These are phyloP conservation scores for Pleurotus sapidus DNA, from an alignment of 768 basidiomycete genomes.

Conservation along the genomic window DNA sequence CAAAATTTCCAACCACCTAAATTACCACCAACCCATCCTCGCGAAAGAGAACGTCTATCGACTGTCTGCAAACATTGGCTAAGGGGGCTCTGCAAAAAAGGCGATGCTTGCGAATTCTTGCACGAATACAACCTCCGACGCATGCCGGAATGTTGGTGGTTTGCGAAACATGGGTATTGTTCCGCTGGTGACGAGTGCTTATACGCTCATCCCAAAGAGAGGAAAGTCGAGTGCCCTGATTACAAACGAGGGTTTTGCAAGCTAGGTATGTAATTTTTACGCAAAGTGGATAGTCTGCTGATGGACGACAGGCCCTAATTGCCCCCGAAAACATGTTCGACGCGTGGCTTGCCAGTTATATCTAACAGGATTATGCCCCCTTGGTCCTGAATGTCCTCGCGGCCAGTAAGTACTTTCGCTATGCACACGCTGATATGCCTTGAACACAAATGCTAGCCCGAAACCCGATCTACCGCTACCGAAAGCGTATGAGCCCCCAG, in stretches of 20 bases:
- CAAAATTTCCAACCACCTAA: slow-evolving; percentile 90
- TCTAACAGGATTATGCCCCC: slow-evolving; percentile 89
- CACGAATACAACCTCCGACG: slow-evolving; percentile 98
- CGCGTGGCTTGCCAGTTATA: slow-evolving; percentile 90
- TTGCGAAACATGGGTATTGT: slow-evolving; percentile 96
- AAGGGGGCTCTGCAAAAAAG: slow-evolving; percentile 96
- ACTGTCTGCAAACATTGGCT: slow-evolving; percentile 99
- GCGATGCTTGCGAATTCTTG: slow-evolving; percentile 95
- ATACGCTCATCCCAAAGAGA: slow-evolving; percentile 92
- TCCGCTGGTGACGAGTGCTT: slow-evolving; percentile 96
- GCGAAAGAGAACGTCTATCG: slow-evolving; percentile 77
- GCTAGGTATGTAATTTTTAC: slow-evolving; percentile 57
- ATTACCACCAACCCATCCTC: slow-evolving; percentile 76
- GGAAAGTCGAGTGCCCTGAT: slow-evolving; percentile 90
- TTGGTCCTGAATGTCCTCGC: slow-evolving; percentile 82
- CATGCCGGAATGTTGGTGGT: slow-evolving; percentile 99
- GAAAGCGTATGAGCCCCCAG: slow-evolving; percentile 75
- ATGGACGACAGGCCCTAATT: slow-evolving; percentile 62
- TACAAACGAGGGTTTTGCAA: slow-evolving; percentile 96
- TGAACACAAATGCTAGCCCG: slow-evolving; percentile 46
- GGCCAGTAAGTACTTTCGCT: slow-evolving; percentile 66
- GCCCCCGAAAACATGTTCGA: slow-evolving; percentile 90
- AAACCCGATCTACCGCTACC: slow-evolving; percentile 70
- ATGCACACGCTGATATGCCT: too few relatives aligned
- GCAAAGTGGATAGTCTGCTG: slow-evolving; percentile 1